phyloP scores from a whole-genome alignment of 106 monocot genomes.

The Dendrobium officinale region DNA sequence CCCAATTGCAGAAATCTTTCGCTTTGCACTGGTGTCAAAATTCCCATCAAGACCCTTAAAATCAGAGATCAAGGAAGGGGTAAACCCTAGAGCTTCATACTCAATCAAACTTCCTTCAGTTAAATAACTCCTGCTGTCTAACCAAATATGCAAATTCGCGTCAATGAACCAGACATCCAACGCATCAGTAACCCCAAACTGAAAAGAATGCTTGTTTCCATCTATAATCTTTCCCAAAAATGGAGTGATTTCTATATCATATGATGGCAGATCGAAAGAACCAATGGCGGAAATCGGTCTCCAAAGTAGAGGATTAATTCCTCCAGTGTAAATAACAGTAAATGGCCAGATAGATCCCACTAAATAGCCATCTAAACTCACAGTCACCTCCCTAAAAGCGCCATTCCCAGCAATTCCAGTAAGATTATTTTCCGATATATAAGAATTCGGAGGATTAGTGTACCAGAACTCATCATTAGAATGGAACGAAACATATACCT shows the following conservation, averaged over 20 bases:
- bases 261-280: conserved; percentile 72
- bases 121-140: conserved; percentile 43
- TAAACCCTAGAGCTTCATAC: conserved; percentile 26
- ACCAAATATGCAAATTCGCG: conserved; percentile 96
- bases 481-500: conserved; percentile 72
- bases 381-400: conserved; percentile 63
- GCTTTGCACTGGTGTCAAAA: conserved; percentile 39
- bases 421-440: conserved; percentile 46
- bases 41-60: conserved; percentile 65
- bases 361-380: conserved; percentile 36
- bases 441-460: conserved; percentile 56
- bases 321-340: conserved; percentile 80
- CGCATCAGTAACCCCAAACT: conserved; percentile 61
- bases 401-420: conserved; percentile 41
- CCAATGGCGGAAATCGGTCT: conserved; percentile 77
- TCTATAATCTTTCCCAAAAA: conserved; percentile 65
- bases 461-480: conserved; percentile 81
- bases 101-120: conserved; percentile 53
- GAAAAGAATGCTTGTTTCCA: conserved; percentile 53
- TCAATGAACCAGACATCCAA: conserved; percentile 65
- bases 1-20: conserved; percentile 55
- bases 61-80: conserved; percentile 24
- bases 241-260: conserved; percentile 79
- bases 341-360: conserved; percentile 82
- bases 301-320: conserved; percentile 81